Evolutionary conservation across 1,284 basidiomycete species (phyloP).

Genomic region (Moesziomyces antarcticus): DNA sequence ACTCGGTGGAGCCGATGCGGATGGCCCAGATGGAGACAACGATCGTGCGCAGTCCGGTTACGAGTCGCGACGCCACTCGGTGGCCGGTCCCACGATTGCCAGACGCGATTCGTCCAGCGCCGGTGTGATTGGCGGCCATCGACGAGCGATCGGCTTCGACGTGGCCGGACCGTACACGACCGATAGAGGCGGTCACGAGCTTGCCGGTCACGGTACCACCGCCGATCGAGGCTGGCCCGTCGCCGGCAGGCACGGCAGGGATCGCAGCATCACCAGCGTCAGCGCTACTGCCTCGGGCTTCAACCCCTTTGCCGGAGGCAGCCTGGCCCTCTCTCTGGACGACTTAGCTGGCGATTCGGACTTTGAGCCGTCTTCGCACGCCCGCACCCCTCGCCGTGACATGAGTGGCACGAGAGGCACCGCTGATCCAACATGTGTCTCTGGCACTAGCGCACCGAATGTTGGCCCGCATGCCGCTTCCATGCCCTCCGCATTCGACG

Average conservation of each 20-base stretch:
- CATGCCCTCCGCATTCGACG: constrained; percentile 46
- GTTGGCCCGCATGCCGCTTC: constrained; percentile 45
- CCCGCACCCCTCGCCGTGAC: neutral
- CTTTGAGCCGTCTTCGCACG: constrained; percentile 18
- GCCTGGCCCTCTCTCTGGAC: constrained; percentile 53
- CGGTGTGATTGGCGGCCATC: constrained; percentile 43
- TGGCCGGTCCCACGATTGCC: constrained; percentile 20
- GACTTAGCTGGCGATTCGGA: constrained; percentile 50
- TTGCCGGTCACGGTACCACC: neutral
- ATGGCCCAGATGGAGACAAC: neutral
- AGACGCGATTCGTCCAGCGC: constrained; percentile 23
- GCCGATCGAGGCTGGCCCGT: constrained; percentile 19
- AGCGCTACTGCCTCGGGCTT: constrained; percentile 31
- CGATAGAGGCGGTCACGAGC: neutral
- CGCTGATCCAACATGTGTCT: constrained; percentile 14
- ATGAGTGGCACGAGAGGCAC: neutral
- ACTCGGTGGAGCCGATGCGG: neutral
- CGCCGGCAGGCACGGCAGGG: constrained; percentile 16
- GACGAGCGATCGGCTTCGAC: constrained; percentile 57
- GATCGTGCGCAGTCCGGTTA: constrained; percentile 19
- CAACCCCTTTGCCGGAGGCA: constrained; percentile 44
- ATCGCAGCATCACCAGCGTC: constrained; percentile 35
- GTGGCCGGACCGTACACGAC: constrained; percentile 5
- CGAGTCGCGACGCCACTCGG: constrained; percentile 58
- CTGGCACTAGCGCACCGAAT: constrained; percentile 24